These are phyloP conservation scores for Suillus clintonianus DNA, from an alignment of 768 basidiomycete genomes.

Conservation along the genomic window DNA sequence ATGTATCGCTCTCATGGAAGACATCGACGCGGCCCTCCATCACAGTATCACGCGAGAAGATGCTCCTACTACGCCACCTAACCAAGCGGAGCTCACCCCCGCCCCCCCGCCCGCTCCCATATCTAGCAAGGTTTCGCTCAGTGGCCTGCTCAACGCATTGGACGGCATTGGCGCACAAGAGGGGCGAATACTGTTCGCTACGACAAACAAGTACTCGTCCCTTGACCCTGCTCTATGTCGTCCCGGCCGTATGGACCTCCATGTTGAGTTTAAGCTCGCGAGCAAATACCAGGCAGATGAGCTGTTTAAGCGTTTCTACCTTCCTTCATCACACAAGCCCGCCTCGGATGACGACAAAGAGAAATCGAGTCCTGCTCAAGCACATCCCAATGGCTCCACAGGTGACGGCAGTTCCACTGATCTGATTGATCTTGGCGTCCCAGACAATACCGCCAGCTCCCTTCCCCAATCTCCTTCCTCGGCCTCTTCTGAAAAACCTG, in stretches of 20 bases:
- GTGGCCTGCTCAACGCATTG: constrained; percentile 76
- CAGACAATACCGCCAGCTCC: background rate
- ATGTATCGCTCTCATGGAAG: constrained; percentile 82
- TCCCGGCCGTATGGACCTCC: constrained; percentile 80
- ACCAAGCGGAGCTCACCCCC: background rate
- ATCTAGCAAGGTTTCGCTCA: constrained; percentile 55
- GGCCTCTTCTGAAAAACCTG: constrained; percentile 19
- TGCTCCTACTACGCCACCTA: background rate
- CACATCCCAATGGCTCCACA: background rate
- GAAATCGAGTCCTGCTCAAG: background rate
- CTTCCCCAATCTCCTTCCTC: background rate
- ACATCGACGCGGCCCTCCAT: constrained; percentile 78
- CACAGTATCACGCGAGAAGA: constrained; percentile 40
- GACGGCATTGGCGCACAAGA: constrained; percentile 81
- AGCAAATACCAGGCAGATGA: constrained; percentile 66
- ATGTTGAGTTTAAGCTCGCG: constrained; percentile 76
- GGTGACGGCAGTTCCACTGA: background rate
- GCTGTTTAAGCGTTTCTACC: constrained; percentile 70
- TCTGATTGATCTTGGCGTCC: constrained; percentile 18
- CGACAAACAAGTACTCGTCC: constrained; percentile 69
- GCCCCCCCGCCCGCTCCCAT: constrained; percentile 16
- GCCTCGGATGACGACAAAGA: background rate
- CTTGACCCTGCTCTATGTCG: constrained; percentile 77
- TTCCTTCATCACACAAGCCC: constrained; percentile 32
- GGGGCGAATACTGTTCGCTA: constrained; percentile 80